These are phyloP conservation scores for Neonectria magnoliae DNA, from an alignment of 2,329 filamentous ascomycete species.

Conservation along the genomic window DNA sequence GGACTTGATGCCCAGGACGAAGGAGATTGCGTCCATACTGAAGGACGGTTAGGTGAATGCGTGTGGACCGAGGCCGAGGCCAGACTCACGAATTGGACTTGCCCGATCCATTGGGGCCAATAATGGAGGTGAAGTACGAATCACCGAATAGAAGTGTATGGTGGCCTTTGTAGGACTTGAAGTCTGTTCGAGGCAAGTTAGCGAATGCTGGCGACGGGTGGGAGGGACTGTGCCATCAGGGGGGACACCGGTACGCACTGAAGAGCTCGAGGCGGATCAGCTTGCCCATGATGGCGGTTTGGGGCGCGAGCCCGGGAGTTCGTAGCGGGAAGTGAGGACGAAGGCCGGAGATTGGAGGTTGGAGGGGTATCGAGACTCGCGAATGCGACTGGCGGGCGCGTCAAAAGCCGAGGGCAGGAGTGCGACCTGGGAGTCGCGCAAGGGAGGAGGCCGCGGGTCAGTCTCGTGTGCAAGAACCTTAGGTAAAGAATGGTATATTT, in stretches of 20 bases:
- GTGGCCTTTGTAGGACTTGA: conserved; percentile 99
- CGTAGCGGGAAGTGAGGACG: conserved; percentile 15
- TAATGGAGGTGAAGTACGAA: conserved; percentile 99
- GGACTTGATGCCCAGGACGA: conserved; percentile 97
- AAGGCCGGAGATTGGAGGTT: conserved; percentile 20
- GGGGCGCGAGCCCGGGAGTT: conserved; percentile 30
- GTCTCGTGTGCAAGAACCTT: conserved; percentile 15
- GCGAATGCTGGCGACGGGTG: conserved; percentile 9
- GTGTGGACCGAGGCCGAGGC: neutral
- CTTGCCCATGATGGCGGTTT: conserved; percentile 81
- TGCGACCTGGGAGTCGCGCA: conserved; percentile 34
- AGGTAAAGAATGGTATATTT: conserved; percentile 17
- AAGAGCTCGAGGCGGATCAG: conserved; percentile 93
- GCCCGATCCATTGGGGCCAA: conserved; percentile 98
- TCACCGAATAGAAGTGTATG: conserved; percentile 95
- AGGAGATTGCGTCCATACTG: conserved; percentile 99
- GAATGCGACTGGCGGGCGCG: conserved; percentile 37
- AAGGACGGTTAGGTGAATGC: conserved; percentile 20
- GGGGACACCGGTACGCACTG: conserved; percentile 66
- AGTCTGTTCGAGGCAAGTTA: conserved; percentile 68
- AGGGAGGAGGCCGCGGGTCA: conserved; percentile 11
- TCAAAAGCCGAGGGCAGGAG: conserved; percentile 33
- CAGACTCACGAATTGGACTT: conserved; percentile 92
- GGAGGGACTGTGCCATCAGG: conserved; percentile 1
- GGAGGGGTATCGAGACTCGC: conserved; percentile 32